These are phyloP conservation scores for Pythium sp. DNA, from an alignment of 352 stramenopile genomes.

Conservation along the genomic window DNA sequence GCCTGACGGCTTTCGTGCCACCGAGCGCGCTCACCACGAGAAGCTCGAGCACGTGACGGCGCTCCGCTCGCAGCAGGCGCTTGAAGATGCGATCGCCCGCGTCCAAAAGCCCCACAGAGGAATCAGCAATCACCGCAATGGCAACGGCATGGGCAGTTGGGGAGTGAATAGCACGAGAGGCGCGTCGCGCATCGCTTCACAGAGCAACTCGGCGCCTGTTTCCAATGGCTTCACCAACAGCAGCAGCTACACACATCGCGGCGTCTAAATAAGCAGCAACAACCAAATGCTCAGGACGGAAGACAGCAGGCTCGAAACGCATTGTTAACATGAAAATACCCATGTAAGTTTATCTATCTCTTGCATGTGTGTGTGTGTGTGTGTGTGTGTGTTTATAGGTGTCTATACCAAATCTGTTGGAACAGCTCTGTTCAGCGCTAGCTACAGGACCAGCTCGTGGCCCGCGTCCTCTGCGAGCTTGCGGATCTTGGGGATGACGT, in stretches of 20 bases:
- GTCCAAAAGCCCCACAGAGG: conserved; percentile 20
- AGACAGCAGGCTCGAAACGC: not conserved
- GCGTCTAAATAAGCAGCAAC: not conserved
- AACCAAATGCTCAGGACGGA: not conserved
- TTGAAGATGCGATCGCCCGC: conserved; percentile 24
- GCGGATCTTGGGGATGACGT: conserved; percentile 40
- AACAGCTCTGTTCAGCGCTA: not conserved
- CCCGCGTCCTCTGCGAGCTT: conserved; percentile 29
- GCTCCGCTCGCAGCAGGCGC: not conserved
- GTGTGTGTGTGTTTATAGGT: too few species aligned
- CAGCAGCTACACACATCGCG: not conserved
- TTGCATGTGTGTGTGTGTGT: not conserved
- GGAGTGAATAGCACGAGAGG: not conserved
- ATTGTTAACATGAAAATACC: not conserved
- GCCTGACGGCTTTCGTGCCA: conserved; percentile 18
- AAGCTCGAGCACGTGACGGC: conserved; percentile 10
- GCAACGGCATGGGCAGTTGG: not conserved
- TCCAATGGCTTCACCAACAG: not conserved
- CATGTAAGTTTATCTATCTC: conserved; percentile 5
- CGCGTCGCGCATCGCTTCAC: not conserved
- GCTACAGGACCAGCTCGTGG: conserved; percentile 18
- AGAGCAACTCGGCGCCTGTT: not conserved
- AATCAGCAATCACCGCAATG: not conserved
- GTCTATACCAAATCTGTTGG: not conserved
- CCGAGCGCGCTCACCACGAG: conserved; percentile 14